phyloP scores from a whole-genome alignment of 2,329 filamentous ascomycete genomes.

The Penicillium sp. region DNA sequence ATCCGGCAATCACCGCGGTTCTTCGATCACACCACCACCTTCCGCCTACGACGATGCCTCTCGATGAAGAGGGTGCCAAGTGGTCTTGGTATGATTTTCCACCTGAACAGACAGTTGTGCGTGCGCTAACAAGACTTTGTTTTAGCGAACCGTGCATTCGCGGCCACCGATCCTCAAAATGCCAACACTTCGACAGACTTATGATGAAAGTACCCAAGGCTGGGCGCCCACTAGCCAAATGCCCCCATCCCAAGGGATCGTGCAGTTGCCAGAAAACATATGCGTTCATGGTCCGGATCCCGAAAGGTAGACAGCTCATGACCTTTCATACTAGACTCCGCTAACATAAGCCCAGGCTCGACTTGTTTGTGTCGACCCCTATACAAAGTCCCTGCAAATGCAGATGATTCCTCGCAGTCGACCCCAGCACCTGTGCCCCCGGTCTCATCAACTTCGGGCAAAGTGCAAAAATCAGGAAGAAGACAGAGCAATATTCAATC shows the following conservation, averaged over 20 bases:
- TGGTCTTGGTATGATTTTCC: constrained; percentile 44
- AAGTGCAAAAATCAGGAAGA: constrained; percentile 37
- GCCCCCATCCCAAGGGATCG: constrained; percentile 45
- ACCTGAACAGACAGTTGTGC: neutral
- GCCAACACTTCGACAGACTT: constrained; percentile 48
- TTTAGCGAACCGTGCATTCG: constrained; percentile 49
- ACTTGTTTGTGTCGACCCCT: constrained; percentile 43
- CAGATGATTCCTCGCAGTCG: constrained; percentile 14
- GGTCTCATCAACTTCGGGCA: constrained; percentile 27
- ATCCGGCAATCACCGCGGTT: constrained; percentile 12
- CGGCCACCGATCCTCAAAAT: constrained; percentile 51
- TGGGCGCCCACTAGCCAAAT: constrained; percentile 48
- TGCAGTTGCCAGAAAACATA: constrained; percentile 44
- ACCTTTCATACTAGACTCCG: neutral
- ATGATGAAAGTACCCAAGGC: constrained; percentile 52
- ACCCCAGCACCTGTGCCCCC: constrained; percentile 16
- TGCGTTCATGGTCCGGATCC: constrained; percentile 47
- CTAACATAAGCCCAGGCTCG: constrained; percentile 32
- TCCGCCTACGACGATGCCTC: constrained; percentile 32
- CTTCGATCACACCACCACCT: neutral
- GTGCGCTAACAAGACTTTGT: constrained; percentile 1
- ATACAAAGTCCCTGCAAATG: constrained; percentile 34
- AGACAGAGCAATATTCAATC: constrained; percentile 35
- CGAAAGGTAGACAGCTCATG: constrained; percentile 36
- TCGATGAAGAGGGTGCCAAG: constrained; percentile 45